Conservation (phyloP, 257 asterid species). For the Hygrophila difformis region DNA sequence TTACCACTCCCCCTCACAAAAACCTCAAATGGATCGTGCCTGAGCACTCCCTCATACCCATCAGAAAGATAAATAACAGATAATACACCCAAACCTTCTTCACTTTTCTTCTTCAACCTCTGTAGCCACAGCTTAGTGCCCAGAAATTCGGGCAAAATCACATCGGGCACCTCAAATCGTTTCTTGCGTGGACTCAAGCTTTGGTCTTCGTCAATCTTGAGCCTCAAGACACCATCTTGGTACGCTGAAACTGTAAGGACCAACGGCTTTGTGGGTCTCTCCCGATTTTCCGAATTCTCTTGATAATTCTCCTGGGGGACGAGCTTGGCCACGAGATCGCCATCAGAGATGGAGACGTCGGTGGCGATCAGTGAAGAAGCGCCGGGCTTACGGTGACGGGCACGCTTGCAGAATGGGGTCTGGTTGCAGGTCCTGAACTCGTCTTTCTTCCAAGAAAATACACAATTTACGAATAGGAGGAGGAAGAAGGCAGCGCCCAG, state of each 20-base stretch:
- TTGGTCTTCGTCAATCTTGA: constrained; percentile 85
- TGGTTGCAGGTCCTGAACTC: constrained; percentile 89
- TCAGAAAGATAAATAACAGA: constrained; percentile 74
- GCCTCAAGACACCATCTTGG: constrained; percentile 82
- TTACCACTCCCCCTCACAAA: constrained; percentile 71
- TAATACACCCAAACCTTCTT: constrained; percentile 32
- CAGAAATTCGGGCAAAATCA: constrained; percentile 64
- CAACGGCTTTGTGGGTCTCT: constrained; percentile 36
- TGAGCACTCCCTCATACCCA: constrained; percentile 79
- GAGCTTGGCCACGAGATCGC: constrained; percentile 76
- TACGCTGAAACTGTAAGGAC: constrained; percentile 62
- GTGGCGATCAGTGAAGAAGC: constrained; percentile 48
- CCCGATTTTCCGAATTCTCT: constrained; percentile 18
- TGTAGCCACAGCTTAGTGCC: constrained; percentile 65
- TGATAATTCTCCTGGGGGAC: constrained; percentile 25
- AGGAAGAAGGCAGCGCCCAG: constrained; percentile 19
- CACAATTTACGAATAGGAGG: constrained; percentile 30
- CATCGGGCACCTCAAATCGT: constrained; percentile 95
- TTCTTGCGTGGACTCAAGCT: constrained; percentile 60
- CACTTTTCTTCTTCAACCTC: constrained; percentile 54
- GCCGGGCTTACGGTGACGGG: constrained; percentile 68
- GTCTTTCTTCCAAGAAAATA: constrained; percentile 77
- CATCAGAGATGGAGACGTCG: constrained; percentile 64
- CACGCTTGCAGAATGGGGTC: constrained; percentile 94
- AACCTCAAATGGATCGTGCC: constrained; percentile 89